phyloP scores from a whole-genome alignment of 805 yeast species.

The Ogataea methylovora region DNA sequence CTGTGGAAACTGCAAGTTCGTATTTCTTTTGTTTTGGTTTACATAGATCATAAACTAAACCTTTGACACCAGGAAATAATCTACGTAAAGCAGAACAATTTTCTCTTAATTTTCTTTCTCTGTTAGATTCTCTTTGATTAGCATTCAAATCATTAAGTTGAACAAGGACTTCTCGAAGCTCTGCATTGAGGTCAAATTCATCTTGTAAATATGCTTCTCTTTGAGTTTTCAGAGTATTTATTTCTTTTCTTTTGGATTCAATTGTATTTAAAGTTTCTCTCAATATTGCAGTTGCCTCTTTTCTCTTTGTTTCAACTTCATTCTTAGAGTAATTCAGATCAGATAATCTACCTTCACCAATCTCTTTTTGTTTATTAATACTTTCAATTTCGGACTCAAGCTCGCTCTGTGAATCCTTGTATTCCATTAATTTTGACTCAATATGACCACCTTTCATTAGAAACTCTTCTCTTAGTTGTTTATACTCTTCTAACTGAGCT shows the following conservation, averaged over 20 bases:
- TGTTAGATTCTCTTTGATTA: slow-evolving; percentile 63
- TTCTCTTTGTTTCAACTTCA: slow-evolving; percentile 21
- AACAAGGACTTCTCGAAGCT: slow-evolving; percentile 50
- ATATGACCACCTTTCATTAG: slow-evolving; percentile 47
- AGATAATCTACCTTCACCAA: slow-evolving; percentile 27
- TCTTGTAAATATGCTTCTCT: slow-evolving; percentile 32
- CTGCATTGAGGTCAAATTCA: slow-evolving; percentile 56
- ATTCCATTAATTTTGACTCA: slow-evolving; percentile 42
- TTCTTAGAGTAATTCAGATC: slow-evolving; percentile 25
- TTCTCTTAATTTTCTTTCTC: slow-evolving; percentile 65
- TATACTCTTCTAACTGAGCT: slow-evolving; percentile 52
- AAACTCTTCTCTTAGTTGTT: slow-evolving; percentile 46
- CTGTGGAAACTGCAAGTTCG: slow-evolving; percentile 66
- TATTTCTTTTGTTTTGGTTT: slow-evolving; percentile 68
- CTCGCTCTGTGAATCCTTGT: slow-evolving; percentile 34
- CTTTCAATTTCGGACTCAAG: slow-evolving; percentile 25
- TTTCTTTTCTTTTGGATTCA: slow-evolving; percentile 16
- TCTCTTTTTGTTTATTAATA: slow-evolving; percentile 27
- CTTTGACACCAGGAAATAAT: slow-evolving; percentile 79
- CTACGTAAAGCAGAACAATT: slow-evolving; percentile 63
- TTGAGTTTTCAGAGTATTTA: slow-evolving; percentile 22
- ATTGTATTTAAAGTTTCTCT: slow-evolving; percentile 26
- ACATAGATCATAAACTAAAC: slow-evolving; percentile 72
- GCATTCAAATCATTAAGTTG: slow-evolving; percentile 70
- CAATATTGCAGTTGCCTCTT: slow-evolving; percentile 17